Conservation (phyloP, 352 stramenopile genomes). For the Blastocystis sp. region DNA sequence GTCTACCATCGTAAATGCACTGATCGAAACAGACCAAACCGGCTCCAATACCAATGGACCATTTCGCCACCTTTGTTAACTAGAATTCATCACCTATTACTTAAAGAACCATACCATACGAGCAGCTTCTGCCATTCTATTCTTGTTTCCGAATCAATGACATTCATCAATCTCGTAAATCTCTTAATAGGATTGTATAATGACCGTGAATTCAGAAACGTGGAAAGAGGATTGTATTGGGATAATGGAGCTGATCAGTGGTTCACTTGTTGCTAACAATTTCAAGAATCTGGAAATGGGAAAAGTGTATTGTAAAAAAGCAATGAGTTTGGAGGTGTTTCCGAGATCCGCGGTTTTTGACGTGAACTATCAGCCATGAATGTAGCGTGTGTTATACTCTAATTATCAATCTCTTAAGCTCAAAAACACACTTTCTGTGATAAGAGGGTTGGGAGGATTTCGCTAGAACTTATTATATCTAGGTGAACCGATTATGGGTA, state of each 20-base stretch:
- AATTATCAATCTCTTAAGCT: not conserved
- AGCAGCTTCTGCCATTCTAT: slow-evolving; percentile 66
- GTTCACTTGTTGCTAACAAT: no score
- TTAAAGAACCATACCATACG: slow-evolving; percentile 3
- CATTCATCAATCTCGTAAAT: no score
- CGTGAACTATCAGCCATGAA: no score
- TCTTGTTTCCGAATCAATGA: not conserved
- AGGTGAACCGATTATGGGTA: slow-evolving; percentile 24
- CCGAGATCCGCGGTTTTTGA: no score
- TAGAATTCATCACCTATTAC: not conserved
- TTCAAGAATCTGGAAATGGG: no score
- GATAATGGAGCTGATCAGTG: no score
- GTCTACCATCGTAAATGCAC: slow-evolving; percentile 69
- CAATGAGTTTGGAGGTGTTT: no score
- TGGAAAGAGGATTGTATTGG: no score
- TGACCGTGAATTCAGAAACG: no score
- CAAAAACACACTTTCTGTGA: not conserved
- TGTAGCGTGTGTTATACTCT: not conserved
- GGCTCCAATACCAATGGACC: slow-evolving; percentile 32
- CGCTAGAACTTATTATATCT: not conserved
- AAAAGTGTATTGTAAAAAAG: no score
- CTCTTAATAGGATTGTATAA: no score
- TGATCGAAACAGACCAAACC: slow-evolving; percentile 12
- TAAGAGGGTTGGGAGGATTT: not conserved
- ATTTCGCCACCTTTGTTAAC: slow-evolving; percentile 61